Base-by-base conservation (phyloP, 2,329 filamentous ascomycete genomes). In the Colletotrichum sansevieriae region DNA sequence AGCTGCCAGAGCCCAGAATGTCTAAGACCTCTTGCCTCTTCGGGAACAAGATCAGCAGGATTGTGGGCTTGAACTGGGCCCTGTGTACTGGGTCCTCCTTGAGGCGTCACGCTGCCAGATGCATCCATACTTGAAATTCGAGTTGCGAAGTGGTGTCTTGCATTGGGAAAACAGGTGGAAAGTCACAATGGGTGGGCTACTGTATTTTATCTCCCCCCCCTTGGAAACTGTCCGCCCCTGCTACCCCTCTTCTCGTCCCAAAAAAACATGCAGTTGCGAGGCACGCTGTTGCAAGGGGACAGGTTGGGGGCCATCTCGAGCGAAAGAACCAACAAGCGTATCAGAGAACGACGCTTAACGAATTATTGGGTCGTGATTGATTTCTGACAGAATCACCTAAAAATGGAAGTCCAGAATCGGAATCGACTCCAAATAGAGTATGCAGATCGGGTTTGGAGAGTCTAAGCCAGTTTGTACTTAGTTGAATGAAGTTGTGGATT, bases 51-150 rank as follows among this genome's bases (percentile, higher is more conserved):
- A 29, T 51, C 20, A 2, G 47, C 20, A 33, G 47, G 47, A 15
- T 51, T 51, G 22, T 51, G 47, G 47, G 47, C 47, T 29, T 29
- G 20, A 15, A 51, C 47, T 29, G 47, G 47, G 22, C 9, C 47
- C 11, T 25, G 22, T 2, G 37, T 3, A 41, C 3, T 6, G 2
- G 37, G 3, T 41, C 6, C 5, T 15, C 3, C 5, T 41, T 15
- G 3, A 41, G 37, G 3, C 37, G 37, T 41, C 37, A 41, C 37
- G 37, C 6, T 41, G 37, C 6, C 15, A 6, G 37, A 15, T 4
- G 37, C 37, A 6, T 6, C 6, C 37, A 41, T 41, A 41, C 37
- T 41, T 41, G 37, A 11, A 15, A 3, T 11, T 15, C 6, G 37
- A 10, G 37, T 4, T 41, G 37, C 6, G 37, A 41, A 41, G 37